A percentile compares a stretch with the other conserved stretches of the same genome.
Conservation (phyloP, 768 basidiomycete genomes). For the Lentinula aciculospora region DNA sequence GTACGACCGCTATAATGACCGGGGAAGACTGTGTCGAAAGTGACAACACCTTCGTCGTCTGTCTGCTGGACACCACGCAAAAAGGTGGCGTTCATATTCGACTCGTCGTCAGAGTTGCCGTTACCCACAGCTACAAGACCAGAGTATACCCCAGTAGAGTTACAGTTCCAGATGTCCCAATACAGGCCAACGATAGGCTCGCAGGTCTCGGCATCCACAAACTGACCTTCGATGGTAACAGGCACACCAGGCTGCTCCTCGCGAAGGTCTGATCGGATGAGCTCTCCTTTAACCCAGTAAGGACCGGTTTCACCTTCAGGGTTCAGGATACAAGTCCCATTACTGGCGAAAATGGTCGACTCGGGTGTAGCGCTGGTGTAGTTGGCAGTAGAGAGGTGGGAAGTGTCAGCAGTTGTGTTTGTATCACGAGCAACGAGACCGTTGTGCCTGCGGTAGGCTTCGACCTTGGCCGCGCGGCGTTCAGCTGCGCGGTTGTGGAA, state of each 20-base stretch:
- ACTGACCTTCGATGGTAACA: constrained; percentile 11
- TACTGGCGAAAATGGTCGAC: neutral
- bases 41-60: constrained; percentile 13
- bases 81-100: constrained; percentile 6
- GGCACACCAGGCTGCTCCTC: constrained; percentile 10
- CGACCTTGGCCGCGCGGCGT: neutral
- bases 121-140: constrained; percentile 13
- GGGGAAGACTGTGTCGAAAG: constrained; percentile 11
- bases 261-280: constrained; percentile 11
- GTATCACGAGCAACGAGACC: neutral
- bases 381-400: neutral
- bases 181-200: constrained; percentile 12
- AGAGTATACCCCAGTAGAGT: constrained; percentile 13
- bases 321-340: neutral
- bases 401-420: neutral
- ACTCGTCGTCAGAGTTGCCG: constrained; percentile 5
- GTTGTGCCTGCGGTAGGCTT: neutral
- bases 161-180: constrained; percentile 15
- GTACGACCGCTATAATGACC: constrained; percentile 14
- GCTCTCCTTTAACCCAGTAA: constrained; percentile 10
- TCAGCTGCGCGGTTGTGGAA: neutral
- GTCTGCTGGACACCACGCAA: constrained; percentile 12
- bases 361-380: neutral
- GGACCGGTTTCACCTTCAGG: constrained; percentile 4
- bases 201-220: constrained; percentile 13